Base-by-base conservation (phyloP, 2,329 filamentous ascomycete species). In the Dothideomycetidae sp. region DNA sequence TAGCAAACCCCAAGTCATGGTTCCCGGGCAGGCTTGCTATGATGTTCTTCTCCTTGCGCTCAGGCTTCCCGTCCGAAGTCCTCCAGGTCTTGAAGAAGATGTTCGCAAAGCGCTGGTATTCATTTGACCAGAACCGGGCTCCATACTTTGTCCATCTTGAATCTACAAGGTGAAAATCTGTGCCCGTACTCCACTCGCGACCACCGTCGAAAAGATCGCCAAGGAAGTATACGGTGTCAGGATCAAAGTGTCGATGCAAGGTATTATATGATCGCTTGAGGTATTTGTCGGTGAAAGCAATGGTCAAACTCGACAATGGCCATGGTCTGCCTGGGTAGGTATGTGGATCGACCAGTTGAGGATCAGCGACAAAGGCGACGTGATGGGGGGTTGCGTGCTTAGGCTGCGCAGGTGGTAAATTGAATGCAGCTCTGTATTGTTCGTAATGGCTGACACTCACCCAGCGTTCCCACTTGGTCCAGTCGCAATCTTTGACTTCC, bases 181-280 rank as follows among this genome's bases (percentile, higher is more conserved):
- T 29, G 2, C 59, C 63, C 10, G 86, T 88, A 47, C 78, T 80
- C 90, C 90, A 98, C 63, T 98, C 90, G 47, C 90, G 73, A 5
- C 90, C 90, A 3, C 90, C 90, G 53, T 98, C 90, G 51, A 98
- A 94, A 1, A 98, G 64, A 53, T 98, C 90, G 5, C 90, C 90
- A 0, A 98, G 65, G 53, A 98, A 96, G 53, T 94, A 73, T 1
- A 93, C 66, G 11, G 81, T 86, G 53, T 94, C 84, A 0, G 90
- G 90, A n/a, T 73, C 71, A 10, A 96, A 66, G 12, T 73, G 63
- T 12, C 70, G 63, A 51, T 93, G 84, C 41, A 96, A 69, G 37
- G 78, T 70, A n/a, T 67, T 71, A 55, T 92, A 96, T 5, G 81
- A 77, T 29, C 86, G 75, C 29, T 78, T 75, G 45, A 98, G 71